Conservation (phyloP, 23 red algal species). For the Gracilariopsis chorda region DNA sequence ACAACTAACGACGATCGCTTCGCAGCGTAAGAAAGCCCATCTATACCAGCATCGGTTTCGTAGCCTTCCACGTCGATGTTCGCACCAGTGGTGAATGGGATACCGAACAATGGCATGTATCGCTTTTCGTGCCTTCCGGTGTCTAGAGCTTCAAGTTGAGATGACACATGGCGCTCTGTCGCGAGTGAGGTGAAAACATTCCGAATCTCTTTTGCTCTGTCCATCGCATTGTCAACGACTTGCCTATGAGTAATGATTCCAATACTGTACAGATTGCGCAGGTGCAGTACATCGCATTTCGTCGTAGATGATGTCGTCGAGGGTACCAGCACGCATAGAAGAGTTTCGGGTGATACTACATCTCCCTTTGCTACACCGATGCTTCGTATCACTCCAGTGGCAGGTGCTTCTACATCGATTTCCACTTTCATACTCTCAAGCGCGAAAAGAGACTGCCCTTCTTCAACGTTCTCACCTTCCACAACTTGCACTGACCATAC, state of each 20-base stretch:
- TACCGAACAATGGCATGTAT: conserved; percentile 36
- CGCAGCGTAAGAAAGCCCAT: neutral
- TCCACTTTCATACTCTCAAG: conserved; percentile 85
- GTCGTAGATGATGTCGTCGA: neutral
- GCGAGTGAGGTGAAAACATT: conserved; percentile 37
- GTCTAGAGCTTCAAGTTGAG: conserved; percentile 5
- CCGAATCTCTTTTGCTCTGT: neutral
- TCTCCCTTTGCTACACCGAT: conserved; percentile 43
- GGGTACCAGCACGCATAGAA: conserved; percentile 42
- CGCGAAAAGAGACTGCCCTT: conserved; percentile 47
- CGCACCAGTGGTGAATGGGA: conserved; percentile 46
- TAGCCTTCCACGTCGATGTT: conserved; percentile 49
- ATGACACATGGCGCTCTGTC: neutral
- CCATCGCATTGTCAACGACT: conserved; percentile 21
- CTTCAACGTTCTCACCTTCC: conserved; percentile 33
- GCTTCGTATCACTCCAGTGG: conserved; percentile 11
- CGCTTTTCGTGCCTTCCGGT: neutral
- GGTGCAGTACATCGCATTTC: neutral
- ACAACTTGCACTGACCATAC: conserved; percentile 58
- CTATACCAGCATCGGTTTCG: neutral
- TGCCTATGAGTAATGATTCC: neutral
- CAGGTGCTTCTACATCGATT: conserved; percentile 54
- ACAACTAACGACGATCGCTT: neutral
- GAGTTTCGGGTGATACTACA: conserved; percentile 6
- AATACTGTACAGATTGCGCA: conserved; percentile 14